Percentiles rank a stretch among this genome's conserved stretches.
These are phyloP conservation scores for Mucor circinelloides DNA, from an alignment of 371 early-diverging fungal genomes.

Conservation along the genomic window DNA sequence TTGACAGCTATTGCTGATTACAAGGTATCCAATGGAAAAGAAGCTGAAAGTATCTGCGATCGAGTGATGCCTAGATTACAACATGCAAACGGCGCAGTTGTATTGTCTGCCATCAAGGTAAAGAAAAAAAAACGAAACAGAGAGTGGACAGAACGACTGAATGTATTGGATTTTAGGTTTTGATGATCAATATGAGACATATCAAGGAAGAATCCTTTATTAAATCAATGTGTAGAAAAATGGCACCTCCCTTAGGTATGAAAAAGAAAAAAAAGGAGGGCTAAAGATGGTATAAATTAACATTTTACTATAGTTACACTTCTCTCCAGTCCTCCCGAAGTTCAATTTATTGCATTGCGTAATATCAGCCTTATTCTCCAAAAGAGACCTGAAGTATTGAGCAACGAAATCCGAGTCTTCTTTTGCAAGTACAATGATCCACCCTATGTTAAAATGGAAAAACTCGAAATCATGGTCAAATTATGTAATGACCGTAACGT, in stretches of 20 bases:
- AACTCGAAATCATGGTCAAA: conserved; percentile 93
- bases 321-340: conserved; percentile 86
- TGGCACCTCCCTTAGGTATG: conserved; percentile 89
- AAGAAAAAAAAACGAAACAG: conserved; percentile 23
- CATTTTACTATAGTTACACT: conserved; percentile 72
- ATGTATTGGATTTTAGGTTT: conserved; percentile 35
- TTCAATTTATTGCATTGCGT: conserved; percentile 95
- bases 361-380: conserved; percentile 96
- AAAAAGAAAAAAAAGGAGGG: background rate
- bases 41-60: conserved; percentile 89
- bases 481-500: conserved; percentile 84
- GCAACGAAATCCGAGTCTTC: conserved; percentile 92
- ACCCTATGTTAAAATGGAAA: conserved; percentile 95
- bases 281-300: background rate
- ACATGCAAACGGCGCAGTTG: conserved; percentile 94
- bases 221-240: conserved; percentile 71
- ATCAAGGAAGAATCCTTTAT: conserved; percentile 73
- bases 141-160: background rate
- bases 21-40: conserved; percentile 66
- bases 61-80: conserved; percentile 88
- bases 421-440: conserved; percentile 99
- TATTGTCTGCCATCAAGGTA: conserved; percentile 79
- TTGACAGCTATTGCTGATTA: conserved; percentile 84
- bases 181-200: conserved; percentile 65
- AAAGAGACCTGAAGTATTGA: conserved; percentile 86